Evolutionary conservation across 2,329 filamentous ascomycete species (phyloP).

Genomic region (Colletotrichum cereale): DNA sequence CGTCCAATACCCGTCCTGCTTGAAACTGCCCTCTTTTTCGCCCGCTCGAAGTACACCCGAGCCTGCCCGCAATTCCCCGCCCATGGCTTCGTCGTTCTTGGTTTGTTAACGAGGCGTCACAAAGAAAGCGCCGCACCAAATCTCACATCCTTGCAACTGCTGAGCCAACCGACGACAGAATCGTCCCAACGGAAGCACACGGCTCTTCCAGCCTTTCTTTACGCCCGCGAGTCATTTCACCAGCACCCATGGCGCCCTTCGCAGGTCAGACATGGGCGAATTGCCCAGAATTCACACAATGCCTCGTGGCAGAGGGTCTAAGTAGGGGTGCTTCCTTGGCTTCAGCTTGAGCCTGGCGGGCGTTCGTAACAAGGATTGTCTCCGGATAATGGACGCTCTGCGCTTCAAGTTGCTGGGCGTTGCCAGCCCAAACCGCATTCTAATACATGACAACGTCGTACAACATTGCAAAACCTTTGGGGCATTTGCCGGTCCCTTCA

Average conservation of each 20-base stretch:
- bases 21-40: not conserved
- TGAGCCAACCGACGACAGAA: slow-evolving; percentile 16
- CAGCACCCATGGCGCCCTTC: slow-evolving; percentile 10
- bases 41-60: slow-evolving; percentile 21
- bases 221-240: slow-evolving; percentile 35
- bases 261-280: slow-evolving; percentile 1
- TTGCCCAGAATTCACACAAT: slow-evolving; percentile 11
- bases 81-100: slow-evolving; percentile 5
- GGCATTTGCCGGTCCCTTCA: not conserved
- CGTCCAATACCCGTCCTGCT: not conserved
- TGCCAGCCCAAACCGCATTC: slow-evolving; percentile 17
- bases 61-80: slow-evolving; percentile 16
- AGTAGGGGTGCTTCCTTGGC: slow-evolving; percentile 26
- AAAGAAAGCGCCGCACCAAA: slow-evolving; percentile 20
- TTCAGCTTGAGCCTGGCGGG: slow-evolving; percentile 17
- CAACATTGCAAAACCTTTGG: not conserved
- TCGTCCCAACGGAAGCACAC: slow-evolving; percentile 9
- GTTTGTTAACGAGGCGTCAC: slow-evolving; percentile 9
- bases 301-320: slow-evolving; percentile 37
- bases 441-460: not conserved
- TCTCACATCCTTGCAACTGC: slow-evolving; percentile 19
- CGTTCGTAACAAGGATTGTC: slow-evolving; percentile 30
- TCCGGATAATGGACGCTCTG: slow-evolving; percentile 30
- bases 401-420: slow-evolving; percentile 25
- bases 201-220: slow-evolving; percentile 26